These are phyloP conservation scores for Leishmania tropica DNA, from an alignment of 208 protist genomes.

Conservation along the genomic window DNA sequence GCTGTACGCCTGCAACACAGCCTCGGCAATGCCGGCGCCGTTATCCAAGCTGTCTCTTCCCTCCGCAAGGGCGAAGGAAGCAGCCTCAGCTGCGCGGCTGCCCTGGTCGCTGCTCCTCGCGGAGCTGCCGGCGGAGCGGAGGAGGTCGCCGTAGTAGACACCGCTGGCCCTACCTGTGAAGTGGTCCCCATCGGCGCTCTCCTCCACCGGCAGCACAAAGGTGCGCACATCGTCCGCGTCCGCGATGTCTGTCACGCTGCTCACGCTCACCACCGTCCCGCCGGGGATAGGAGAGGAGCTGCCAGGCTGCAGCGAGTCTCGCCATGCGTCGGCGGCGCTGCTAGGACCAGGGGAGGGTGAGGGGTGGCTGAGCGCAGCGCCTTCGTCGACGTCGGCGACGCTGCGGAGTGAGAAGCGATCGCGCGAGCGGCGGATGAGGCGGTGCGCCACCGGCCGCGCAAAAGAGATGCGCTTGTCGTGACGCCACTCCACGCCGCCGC, in stretches of 20 bases:
- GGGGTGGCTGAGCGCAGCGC: constrained; percentile 14
- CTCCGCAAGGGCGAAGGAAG: background rate
- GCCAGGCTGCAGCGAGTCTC: constrained; percentile 14
- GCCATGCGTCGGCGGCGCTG: constrained; percentile 1
- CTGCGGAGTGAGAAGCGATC: constrained; percentile 46
- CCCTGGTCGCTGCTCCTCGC: background rate
- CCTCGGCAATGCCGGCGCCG: background rate
- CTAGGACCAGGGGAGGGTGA: constrained; percentile 11
- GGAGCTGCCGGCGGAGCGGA: constrained; percentile 22
- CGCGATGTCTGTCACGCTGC: background rate
- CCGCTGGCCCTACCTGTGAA: constrained; percentile 56
- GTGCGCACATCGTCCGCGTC: background rate
- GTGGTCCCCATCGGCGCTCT: constrained; percentile 23
- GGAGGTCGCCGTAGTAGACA: constrained; percentile 54
- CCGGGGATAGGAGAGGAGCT: constrained; percentile 1
- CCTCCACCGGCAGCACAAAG: constrained; percentile 22
- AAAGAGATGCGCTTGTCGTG: constrained; percentile 44
- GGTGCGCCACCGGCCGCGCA: constrained; percentile 42
- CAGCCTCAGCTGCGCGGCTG: background rate
- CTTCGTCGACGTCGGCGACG: constrained; percentile 30
- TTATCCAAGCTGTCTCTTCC: background rate
- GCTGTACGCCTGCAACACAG: background rate
- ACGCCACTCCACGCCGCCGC: background rate
- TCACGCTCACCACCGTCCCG: background rate
- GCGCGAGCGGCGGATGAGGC: constrained; percentile 40